Evolutionary conservation across 257 asterid species (phyloP).

Genomic region (Solanum raphanifolium): DNA sequence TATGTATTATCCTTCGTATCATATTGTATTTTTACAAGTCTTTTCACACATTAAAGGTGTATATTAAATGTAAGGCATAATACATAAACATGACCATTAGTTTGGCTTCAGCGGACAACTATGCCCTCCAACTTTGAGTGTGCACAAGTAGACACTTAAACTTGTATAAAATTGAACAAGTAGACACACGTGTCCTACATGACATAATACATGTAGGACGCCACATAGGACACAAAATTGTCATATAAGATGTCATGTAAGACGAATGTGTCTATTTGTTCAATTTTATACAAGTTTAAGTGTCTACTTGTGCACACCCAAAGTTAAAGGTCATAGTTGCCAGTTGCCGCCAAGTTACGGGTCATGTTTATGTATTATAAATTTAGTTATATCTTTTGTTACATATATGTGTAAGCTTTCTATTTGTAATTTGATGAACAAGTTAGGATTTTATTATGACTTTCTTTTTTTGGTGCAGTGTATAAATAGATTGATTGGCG

Average conservation of each 20-base stretch:
- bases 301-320: not conserved
- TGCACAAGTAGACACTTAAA: too few species aligned
- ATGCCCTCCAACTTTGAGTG: not conserved
- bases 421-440: not conserved
- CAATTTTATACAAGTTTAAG: too few species aligned
- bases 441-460: not conserved
- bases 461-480: not conserved
- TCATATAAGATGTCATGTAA: too few species aligned
- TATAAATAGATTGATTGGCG: not conserved
- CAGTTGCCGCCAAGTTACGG: too few species aligned
- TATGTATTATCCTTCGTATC: not conserved
- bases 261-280: too few species aligned
- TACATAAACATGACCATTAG: not conserved
- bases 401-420: not conserved
- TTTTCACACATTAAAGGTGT: not conserved
- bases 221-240: too few species aligned
- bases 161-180: too few species aligned
- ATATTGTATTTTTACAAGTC: not conserved
- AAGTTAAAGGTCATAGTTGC: not conserved
- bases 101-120: not conserved
- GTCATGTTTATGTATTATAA: not conserved
- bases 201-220: too few species aligned
- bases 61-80: not conserved
- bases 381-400: not conserved
- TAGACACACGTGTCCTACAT: too few species aligned